Evolutionary conservation across 2,329 filamentous ascomycete species (phyloP), one percentile per base, ranked within the genome.

Genomic region (Penicillium sp.): DNA sequence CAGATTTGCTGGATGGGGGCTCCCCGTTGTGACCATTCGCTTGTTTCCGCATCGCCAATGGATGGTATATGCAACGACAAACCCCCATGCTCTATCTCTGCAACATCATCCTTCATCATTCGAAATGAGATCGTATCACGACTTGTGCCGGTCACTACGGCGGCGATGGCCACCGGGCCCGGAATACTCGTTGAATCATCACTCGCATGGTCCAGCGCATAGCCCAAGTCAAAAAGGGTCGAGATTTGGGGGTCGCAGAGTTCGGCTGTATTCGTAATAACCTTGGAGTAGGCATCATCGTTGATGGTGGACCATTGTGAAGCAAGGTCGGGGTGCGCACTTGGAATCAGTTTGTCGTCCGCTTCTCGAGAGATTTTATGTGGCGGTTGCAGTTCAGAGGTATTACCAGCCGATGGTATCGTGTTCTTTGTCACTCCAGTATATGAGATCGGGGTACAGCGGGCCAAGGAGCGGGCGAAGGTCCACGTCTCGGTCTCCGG

Each of bases 1-100:
- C 69, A 72, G 3, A 85, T 64, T 58, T 85, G 81, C 54, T 76
- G 77, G 50, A 85, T 76, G 1, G 79, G 76, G 2, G 75, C 73
- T 13, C 76, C 76, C 45, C 70, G 69, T 27, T 74, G 71, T 28
- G 69, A 69, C 80, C 80, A 85, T 57, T 73, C 74, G 6, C 72
- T 72, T 46, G 66, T 67, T 28, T 79, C 76, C 22, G 70, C 66
- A 42, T 66, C 54, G n/a, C 68, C 67, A 25, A 78, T 64, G 1
- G 70, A 70, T 6, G 75, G 74, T 1, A 77, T 54, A 65, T 69
- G 50, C 75, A 65, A 64, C 64, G 36, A 39, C 11, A 30, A 48
- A 28, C 36, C 51, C 33, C 57, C 16, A 11, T 54, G 48, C 10
- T 39, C 55, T 28, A 66, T 50, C 40, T 67, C 58, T 24, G 63